These are phyloP conservation scores for Aspergillus campestris DNA, from an alignment of 495 filamentous ascomycete species.

Conservation along the genomic window DNA sequence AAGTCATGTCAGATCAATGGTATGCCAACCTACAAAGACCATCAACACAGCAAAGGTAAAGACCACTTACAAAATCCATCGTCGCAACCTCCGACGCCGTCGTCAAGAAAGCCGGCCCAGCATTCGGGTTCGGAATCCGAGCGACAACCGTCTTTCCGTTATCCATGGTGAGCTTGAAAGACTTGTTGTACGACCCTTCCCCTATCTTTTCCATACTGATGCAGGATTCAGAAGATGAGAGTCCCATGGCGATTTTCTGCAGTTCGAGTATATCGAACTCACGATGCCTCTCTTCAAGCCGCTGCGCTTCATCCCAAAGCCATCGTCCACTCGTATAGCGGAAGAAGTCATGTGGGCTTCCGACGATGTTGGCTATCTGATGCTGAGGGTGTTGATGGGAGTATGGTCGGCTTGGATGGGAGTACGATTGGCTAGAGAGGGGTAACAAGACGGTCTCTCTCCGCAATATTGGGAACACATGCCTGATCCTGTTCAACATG, in stretches of 20 bases:
- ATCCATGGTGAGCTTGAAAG: constrained; percentile 22
- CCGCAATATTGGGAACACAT: neutral
- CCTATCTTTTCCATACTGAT: constrained; percentile 14
- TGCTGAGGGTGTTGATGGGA: neutral
- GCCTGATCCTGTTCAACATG: neutral
- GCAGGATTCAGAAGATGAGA: constrained; percentile 2
- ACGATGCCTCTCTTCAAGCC: constrained; percentile 3
- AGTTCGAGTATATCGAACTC: constrained; percentile 4
- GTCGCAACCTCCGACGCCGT: too few relatives aligned
- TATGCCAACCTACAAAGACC: too few relatives aligned
- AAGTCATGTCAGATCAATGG: too few relatives aligned
- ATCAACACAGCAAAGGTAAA: too few relatives aligned
- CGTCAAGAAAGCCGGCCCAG: too few relatives aligned
- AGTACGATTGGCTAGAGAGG: neutral
- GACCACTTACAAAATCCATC: too few relatives aligned
- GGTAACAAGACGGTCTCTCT: neutral
- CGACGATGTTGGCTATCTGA: neutral
- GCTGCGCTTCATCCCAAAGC: constrained; percentile 3
- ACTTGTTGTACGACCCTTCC: constrained; percentile 28
- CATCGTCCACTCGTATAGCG: constrained; percentile 4
- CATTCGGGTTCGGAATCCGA: too few relatives aligned
- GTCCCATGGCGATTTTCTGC: constrained; percentile 12
- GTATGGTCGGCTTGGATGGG: neutral
- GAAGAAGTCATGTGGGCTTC: constrained; percentile 6
- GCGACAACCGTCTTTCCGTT: neutral